phyloP scores from a whole-genome alignment of 2,329 filamentous ascomycete genomes.

The Catunica adiposa region DNA sequence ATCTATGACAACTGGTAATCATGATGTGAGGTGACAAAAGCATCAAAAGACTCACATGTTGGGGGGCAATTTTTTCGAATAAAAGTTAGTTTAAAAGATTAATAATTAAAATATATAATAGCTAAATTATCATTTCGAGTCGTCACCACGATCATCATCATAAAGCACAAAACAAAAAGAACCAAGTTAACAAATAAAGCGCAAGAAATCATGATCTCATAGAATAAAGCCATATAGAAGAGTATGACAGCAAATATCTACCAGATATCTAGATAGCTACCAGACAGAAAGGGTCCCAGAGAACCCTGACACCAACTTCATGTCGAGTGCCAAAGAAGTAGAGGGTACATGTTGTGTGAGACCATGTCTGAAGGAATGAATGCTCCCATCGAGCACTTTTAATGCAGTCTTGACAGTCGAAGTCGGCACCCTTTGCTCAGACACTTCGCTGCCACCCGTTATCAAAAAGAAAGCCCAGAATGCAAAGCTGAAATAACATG shows the following conservation, averaged over 20 bases:
- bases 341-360: background rate
- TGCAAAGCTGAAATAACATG: conserved; percentile 1
- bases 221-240: conserved; percentile 12
- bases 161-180: conserved; percentile 1
- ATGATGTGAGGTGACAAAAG: background rate
- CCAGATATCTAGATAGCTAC: background rate
- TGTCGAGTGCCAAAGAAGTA: no score
- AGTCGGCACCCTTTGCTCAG: conserved; percentile 14
- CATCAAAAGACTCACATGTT: background rate
- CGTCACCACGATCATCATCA: background rate
- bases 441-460: conserved; percentile 10
- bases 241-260: conserved; percentile 16
- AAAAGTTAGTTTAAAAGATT: no score
- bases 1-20: background rate
- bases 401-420: conserved; percentile 3
- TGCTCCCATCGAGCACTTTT: conserved; percentile 3
- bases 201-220: background rate
- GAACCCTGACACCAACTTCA: background rate
- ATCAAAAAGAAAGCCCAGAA: conserved; percentile 9
- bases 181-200: background rate
- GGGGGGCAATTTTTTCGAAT: no score
- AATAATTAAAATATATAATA: no score
- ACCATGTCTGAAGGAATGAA: background rate
- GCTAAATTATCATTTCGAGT: no score
- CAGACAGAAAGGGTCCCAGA: background rate